Conservation (phyloP, 23 red algal genomes). For the Chondrus crispus region DNA sequence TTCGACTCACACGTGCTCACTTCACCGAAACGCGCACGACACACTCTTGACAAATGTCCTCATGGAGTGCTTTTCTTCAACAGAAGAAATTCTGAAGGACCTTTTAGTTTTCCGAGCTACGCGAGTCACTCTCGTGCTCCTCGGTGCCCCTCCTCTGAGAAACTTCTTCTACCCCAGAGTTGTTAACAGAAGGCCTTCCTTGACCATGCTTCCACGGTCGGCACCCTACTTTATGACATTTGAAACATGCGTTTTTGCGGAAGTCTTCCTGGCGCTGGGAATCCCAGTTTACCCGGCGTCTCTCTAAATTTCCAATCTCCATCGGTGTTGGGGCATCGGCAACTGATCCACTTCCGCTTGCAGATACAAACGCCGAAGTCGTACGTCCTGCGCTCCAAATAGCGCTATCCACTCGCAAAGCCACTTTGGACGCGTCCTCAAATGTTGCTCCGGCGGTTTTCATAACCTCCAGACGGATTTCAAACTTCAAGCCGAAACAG, state of each 20-base stretch:
- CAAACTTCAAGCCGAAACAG: background rate
- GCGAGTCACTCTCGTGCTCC: background rate
- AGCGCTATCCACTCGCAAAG: background rate
- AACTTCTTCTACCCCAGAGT: background rate
- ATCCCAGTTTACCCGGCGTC: too few species aligned
- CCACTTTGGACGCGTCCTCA: background rate
- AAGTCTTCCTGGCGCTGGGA: background rate
- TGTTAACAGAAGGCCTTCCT: too few species aligned
- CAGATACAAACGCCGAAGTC: background rate
- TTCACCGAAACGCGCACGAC: too few species aligned
- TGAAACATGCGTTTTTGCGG: background rate
- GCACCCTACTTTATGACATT: background rate
- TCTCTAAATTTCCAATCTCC: background rate
- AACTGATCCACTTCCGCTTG: background rate
- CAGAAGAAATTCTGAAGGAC: background rate
- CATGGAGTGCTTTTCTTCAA: slow-evolving; percentile 6
- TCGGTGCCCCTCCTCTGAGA: background rate
- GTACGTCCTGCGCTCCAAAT: background rate
- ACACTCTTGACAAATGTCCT: background rate
- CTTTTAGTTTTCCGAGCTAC: background rate
- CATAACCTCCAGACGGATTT: background rate
- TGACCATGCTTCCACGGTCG: background rate
- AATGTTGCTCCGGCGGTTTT: background rate
- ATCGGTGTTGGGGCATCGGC: background rate
- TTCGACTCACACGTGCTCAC: too few species aligned